phyloP scores from a whole-genome alignment of 2,329 filamentous ascomycete species.

The Aspergillus thermomutatus region DNA sequence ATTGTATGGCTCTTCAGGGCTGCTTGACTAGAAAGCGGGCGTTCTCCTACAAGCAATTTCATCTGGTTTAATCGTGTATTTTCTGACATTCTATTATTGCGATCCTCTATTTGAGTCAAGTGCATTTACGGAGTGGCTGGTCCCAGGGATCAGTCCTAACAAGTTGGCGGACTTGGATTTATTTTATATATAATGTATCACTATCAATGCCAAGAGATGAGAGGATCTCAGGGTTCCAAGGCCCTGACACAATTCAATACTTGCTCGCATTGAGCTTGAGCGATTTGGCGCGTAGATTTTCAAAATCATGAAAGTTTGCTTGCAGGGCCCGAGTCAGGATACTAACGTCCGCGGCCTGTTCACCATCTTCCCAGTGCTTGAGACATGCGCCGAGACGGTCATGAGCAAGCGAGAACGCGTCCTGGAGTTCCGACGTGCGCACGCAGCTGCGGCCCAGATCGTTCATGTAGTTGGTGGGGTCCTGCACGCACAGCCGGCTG shows the following conservation, averaged over 20 bases:
- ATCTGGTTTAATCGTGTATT: not conserved
- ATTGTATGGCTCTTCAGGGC: constrained; percentile 8
- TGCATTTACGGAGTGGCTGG: not conserved
- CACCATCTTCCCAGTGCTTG: constrained; percentile 20
- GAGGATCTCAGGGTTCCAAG: not conserved
- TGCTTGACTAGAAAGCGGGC: not conserved
- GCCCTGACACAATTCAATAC: not conserved
- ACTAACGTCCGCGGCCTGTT: constrained; percentile 5
- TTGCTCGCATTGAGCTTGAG: constrained; percentile 1
- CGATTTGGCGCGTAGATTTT: constrained; percentile 11
- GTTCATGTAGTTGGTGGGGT: constrained; percentile 57
- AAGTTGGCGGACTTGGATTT: not conserved
- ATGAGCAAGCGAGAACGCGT: constrained; percentile 36
- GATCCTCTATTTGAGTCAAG: not conserved
- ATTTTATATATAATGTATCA: not conserved
- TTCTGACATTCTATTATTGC: not conserved
- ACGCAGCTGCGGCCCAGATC: constrained; percentile 52
- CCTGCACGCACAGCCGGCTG: constrained; percentile 53
- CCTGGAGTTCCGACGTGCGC: constrained; percentile 50
- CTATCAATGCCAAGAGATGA: constrained; percentile 9
- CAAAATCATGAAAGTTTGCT: constrained; percentile 30
- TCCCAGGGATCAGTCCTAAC: not conserved
- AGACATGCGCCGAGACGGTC: constrained; percentile 22
- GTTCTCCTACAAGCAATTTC: not conserved
- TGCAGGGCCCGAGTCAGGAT: constrained; percentile 24